Base-by-base conservation (phyloP, 192 early-diverging fungal species). In the Martensiomyces pterosporus region DNA sequence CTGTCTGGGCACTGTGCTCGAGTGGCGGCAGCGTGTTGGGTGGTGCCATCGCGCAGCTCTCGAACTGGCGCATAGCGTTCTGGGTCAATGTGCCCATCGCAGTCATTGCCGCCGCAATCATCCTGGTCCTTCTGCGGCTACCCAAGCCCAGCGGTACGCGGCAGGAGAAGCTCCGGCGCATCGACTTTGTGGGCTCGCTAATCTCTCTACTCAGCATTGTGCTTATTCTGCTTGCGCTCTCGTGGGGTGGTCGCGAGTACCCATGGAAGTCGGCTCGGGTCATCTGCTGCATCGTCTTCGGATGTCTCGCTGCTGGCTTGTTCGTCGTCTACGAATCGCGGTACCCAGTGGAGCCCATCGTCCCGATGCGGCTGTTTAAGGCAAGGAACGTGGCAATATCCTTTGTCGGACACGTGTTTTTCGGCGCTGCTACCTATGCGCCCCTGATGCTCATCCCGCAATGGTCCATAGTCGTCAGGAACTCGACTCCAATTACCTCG, bases 171-270 rank as follows among this genome's bases (percentile, higher is more conserved):
- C 14, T 84, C 7, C 15, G 48, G 3, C 60, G 75, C 8, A 64
- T 89, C 34, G 87, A 87, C 60, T 84, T 64, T 39, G 49, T 77
- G n/a, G 86, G 86, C 15, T 57, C 69, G 15, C 14, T 63, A 17
- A 21, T 80, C 1, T 59, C 85, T 15, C 53, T 81, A 22, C 25
- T 52, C 24, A 60, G 77, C 15, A 77, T 81, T 27, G 46, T 78
- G 9, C 65, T 68, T 16, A 43, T 93, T 26, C 67, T 90, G 15
- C 55, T 85, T n/a, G 85, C 86, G 0, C 67, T 84, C 19, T 75
- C 83, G 19, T 78, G 81, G 61, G 88, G 87, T 33, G 88, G 88
- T 12, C 64, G 62, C 35, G 64, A 68, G 21, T 60, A 51, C 15
- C 36, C 68, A 1, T 80, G 79, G 79, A 47, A 43, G 2, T 57